Evolutionary conservation across 2,329 filamentous ascomycete genomes (phyloP).

Genomic region (Aspergillus sclerotialis): DNA sequence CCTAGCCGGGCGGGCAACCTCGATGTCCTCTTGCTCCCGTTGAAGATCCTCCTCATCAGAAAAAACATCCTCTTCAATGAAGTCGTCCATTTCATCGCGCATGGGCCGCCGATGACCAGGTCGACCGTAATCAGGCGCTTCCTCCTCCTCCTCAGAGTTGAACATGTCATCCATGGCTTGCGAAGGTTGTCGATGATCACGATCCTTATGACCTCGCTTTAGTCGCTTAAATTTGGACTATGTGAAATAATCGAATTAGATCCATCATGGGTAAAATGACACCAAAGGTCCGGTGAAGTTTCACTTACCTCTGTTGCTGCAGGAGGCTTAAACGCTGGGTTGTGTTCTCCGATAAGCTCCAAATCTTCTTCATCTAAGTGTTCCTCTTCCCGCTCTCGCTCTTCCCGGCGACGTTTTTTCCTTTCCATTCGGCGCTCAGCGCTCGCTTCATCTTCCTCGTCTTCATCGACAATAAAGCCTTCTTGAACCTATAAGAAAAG

Average conservation of each 20-base stretch:
- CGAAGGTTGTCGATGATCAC: slow-evolving; percentile 48
- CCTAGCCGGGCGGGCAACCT: slow-evolving; percentile 75
- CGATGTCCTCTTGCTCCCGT: slow-evolving; percentile 73
- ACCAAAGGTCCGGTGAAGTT: slow-evolving; percentile 1
- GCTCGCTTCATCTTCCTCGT: slow-evolving; percentile 67
- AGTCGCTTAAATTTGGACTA: slow-evolving; percentile 92
- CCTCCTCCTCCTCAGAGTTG: slow-evolving; percentile 83
- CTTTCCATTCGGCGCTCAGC: slow-evolving; percentile 57
- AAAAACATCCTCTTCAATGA: slow-evolving; percentile 93
- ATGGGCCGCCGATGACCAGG: slow-evolving; percentile 49
- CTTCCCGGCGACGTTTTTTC: slow-evolving; percentile 67
- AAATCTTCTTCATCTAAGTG: slow-evolving; percentile 89
- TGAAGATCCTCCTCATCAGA: slow-evolving; percentile 78
- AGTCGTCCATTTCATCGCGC: slow-evolving; percentile 82
- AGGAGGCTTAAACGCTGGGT: slow-evolving; percentile 62
- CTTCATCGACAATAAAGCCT: slow-evolving; percentile 94
- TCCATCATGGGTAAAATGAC: slow-evolving; percentile 2
- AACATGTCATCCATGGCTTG: slow-evolving; percentile 88
- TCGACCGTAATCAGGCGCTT: slow-evolving; percentile 44
- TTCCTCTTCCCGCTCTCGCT: slow-evolving; percentile 78
- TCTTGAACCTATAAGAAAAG: slow-evolving; percentile 71
- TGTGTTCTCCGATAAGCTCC: slow-evolving; percentile 82
- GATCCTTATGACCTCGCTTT: slow-evolving; percentile 78
- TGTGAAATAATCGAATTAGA: slow-evolving; percentile 5
- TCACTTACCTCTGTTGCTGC: slow-evolving; percentile 60